phyloP scores from a whole-genome alignment of 2,329 filamentous ascomycete genomes.

The Pseudocercospora eumusae region DNA sequence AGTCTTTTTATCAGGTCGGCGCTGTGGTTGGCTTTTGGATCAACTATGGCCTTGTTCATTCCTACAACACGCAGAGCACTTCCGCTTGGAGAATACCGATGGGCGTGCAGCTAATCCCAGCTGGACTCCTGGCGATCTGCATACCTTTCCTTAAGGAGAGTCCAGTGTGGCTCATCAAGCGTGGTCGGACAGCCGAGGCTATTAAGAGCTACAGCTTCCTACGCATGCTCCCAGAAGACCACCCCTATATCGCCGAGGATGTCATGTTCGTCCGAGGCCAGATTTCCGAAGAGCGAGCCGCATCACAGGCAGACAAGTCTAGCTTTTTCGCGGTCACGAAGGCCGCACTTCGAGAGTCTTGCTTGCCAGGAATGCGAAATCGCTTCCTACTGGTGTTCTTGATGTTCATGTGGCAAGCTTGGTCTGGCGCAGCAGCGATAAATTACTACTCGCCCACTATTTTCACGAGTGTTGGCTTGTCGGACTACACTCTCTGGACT shows the following conservation, averaged over 20 bases:
- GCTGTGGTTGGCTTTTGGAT: slow-evolving; percentile 43
- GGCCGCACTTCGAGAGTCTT: slow-evolving; percentile 37
- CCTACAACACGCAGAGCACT: slow-evolving; percentile 29
- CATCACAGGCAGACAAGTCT: slow-evolving; percentile 34
- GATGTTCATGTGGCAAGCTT: slow-evolving; percentile 45
- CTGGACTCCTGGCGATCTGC: slow-evolving; percentile 35
- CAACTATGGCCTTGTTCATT: slow-evolving; percentile 40
- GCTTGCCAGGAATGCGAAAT: slow-evolving; percentile 44
- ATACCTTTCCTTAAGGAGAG: slow-evolving; percentile 39
- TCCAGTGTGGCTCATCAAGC: slow-evolving; percentile 37
- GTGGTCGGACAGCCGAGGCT: slow-evolving; percentile 28
- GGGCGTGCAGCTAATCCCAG: slow-evolving; percentile 40
- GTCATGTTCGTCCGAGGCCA: slow-evolving; percentile 38
- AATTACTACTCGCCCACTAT: slow-evolving; percentile 44
- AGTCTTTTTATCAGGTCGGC: slow-evolving; percentile 40
- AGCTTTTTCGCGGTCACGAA: slow-evolving; percentile 38
- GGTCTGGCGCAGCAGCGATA: slow-evolving; percentile 41
- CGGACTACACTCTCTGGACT: slow-evolving; percentile 42
- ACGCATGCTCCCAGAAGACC: slow-evolving; percentile 26
- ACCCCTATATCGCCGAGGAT: slow-evolving; percentile 36
- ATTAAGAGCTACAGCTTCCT: slow-evolving; percentile 27
- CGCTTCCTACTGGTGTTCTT: slow-evolving; percentile 45
- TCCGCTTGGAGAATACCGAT: slow-evolving; percentile 37
- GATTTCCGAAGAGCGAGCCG: slow-evolving; percentile 38
- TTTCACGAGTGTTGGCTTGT: slow-evolving; percentile 42